Evolutionary conservation across 2,329 filamentous ascomycete species (phyloP).

Genomic region (Metarhizium anisopliae): DNA sequence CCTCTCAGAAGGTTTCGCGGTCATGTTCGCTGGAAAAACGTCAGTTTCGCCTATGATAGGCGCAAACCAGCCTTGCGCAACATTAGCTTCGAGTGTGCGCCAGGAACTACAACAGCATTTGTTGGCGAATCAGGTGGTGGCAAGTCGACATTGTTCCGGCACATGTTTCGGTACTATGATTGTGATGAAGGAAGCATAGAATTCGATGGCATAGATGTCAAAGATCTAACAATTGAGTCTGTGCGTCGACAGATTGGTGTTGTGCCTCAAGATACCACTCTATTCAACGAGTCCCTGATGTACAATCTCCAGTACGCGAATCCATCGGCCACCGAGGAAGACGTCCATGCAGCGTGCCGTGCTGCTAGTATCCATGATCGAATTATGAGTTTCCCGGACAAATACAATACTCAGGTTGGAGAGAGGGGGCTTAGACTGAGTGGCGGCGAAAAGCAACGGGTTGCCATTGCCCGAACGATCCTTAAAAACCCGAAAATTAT

Average conservation of each 20-base stretch:
- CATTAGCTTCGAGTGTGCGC: slow-evolving; percentile 74
- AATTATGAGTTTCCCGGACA: slow-evolving; percentile 80
- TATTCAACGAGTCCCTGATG: slow-evolving; percentile 93
- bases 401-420: slow-evolving; percentile 83
- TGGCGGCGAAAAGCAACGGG: slow-evolving; percentile 87
- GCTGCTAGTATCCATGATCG: slow-evolving; percentile 90
- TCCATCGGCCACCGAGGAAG: slow-evolving; percentile 67
- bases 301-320: slow-evolving; percentile 91
- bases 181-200: slow-evolving; percentile 69
- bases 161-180: slow-evolving; percentile 97
- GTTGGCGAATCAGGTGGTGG: slow-evolving; percentile 95
- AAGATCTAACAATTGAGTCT: slow-evolving; percentile 87
- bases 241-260: slow-evolving; percentile 86
- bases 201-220: slow-evolving; percentile 76
- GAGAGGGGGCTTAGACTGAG: slow-evolving; percentile 81
- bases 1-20: slow-evolving; percentile 63
- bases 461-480: slow-evolving; percentile 88
- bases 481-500: slow-evolving; percentile 88
- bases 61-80: slow-evolving; percentile 78
- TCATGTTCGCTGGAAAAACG: slow-evolving; percentile 78
- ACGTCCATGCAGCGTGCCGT: slow-evolving; percentile 72
- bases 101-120: slow-evolving; percentile 89
- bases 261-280: slow-evolving; percentile 89
- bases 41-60: slow-evolving; percentile 82
- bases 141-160: slow-evolving; percentile 91